Evolutionary conservation across 345 rosid genomes (phyloP), one percentile per base, ranked within the genome.

Genomic region (Citrus glauca): DNA sequence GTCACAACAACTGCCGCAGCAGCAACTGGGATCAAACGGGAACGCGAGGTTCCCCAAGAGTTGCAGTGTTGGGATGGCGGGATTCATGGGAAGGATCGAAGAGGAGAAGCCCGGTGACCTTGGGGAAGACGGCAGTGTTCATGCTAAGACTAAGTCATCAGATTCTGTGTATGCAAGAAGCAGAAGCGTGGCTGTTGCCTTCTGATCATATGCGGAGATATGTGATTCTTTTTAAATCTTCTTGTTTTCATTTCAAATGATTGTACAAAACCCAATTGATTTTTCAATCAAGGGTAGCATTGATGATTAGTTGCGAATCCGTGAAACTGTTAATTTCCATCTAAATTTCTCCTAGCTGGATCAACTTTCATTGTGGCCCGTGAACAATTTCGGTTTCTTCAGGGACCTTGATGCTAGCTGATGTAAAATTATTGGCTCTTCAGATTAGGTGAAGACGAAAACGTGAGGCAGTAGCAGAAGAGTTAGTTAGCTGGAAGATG

Each of bases 31-130:
- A 73, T 59, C 84, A 0, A 59, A 59, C 2, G 57, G 57, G 20
- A 70, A 48, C 37, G 74, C 50, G 17, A 45, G 79, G 27, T 48
- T 90, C 77, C 90, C 90, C 1, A 89, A 89, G 72, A 90, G 92
- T 73, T 57, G 79, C 13, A 89, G 90, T 57, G 90, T 81, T 0
- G 91, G 87, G 37, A 90, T 90, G 94, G 57, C 57, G 57, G 91
- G 89, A 71, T 82, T 72, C 53, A 90, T 90, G 94, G 91, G 89
- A 50, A 85, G 76, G 74, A 88, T 90, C 55, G 94, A 87, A 7
- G 94, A 89, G 76, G 91, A 89, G 2, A 82, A 78, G 75, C 40
- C 83, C 64, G 56, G 80, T 78, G 81, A 82, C 73, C 50, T 75
- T 30, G 57, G 83, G 55, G 87, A 76, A 9, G 80, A 83, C 37